Evolutionary conservation across 1,284 basidiomycete species (phyloP).

Genomic region (Pseudozyma tsukubaensis): DNA sequence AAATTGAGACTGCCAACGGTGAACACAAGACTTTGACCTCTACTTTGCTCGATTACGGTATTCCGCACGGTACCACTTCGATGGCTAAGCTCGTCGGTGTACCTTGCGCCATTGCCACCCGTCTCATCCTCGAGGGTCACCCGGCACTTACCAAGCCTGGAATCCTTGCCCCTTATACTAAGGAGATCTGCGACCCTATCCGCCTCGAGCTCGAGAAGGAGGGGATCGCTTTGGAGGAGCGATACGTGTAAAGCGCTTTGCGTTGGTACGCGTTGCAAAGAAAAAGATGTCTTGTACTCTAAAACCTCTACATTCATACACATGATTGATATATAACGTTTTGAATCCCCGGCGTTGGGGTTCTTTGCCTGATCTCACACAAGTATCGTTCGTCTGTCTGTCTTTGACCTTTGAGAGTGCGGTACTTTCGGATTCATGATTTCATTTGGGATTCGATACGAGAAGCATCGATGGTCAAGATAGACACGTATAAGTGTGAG

Average conservation of each 20-base stretch:
- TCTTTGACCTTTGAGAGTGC: too few species aligned
- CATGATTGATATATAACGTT: background rate
- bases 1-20: slow-evolving; percentile 65
- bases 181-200: slow-evolving; percentile 72
- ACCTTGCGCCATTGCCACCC: slow-evolving; percentile 88
- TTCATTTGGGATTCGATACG: too few species aligned
- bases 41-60: slow-evolving; percentile 91
- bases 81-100: slow-evolving; percentile 95
- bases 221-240: slow-evolving; percentile 66
- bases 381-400: background rate
- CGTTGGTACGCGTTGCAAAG: background rate
- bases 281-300: slow-evolving; percentile 6
- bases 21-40: slow-evolving; percentile 88
- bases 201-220: slow-evolving; percentile 66
- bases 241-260: slow-evolving; percentile 53
- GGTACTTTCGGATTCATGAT: too few species aligned
- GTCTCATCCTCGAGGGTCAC: slow-evolving; percentile 78
- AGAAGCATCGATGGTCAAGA: too few species aligned
- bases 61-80: slow-evolving; percentile 81
- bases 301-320: background rate
- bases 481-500: too few species aligned
- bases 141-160: slow-evolving; percentile 73
- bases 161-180: slow-evolving; percentile 87
- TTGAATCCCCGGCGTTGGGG: slow-evolving; percentile 6
- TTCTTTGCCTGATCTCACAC: background rate